These are phyloP conservation scores for Candida sojae DNA, from an alignment of 1,139 yeast species.

Conservation along the genomic window DNA sequence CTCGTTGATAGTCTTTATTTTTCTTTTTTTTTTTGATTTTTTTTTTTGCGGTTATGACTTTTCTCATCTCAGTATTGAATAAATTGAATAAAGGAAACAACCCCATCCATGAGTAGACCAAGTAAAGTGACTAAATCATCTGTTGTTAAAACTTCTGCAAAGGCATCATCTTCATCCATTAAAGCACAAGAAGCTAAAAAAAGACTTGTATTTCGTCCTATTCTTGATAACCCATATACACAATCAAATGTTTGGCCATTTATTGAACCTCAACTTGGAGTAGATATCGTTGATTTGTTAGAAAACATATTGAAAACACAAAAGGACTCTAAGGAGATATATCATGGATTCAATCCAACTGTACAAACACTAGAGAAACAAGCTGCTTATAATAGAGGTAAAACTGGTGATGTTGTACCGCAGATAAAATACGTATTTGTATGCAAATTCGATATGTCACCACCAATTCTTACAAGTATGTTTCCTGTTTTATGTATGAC, in stretches of 20 bases:
- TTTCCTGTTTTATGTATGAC: slow-evolving; percentile 54
- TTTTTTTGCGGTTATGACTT: no score
- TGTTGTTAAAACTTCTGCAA: slow-evolving; percentile 26
- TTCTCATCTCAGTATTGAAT: no score
- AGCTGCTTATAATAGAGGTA: slow-evolving; percentile 25
- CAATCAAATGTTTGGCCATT: slow-evolving; percentile 54
- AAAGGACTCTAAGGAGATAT: slow-evolving; percentile 27
- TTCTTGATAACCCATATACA: slow-evolving; percentile 61
- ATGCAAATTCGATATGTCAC: slow-evolving; percentile 53
- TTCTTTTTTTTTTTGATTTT: no score
- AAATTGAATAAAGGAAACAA: no score
- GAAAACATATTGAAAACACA: slow-evolving; percentile 30
- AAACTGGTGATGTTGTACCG: slow-evolving; percentile 11
- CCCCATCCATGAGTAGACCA: not conserved
- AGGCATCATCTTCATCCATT: slow-evolving; percentile 33
- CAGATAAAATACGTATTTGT: slow-evolving; percentile 49
- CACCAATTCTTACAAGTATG: slow-evolving; percentile 48
- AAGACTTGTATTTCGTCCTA: slow-evolving; percentile 59
- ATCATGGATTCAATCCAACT: slow-evolving; percentile 58
- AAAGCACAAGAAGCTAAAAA: slow-evolving; percentile 46
- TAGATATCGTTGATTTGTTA: slow-evolving; percentile 42
- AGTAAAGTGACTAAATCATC: slow-evolving; percentile 1
- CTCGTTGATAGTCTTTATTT: no score
- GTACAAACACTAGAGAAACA: slow-evolving; percentile 52
- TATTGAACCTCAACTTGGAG: slow-evolving; percentile 38